Evolutionary conservation across 441 rosid genomes (phyloP).

Genomic region (Cnidoscolus chayamansa): DNA sequence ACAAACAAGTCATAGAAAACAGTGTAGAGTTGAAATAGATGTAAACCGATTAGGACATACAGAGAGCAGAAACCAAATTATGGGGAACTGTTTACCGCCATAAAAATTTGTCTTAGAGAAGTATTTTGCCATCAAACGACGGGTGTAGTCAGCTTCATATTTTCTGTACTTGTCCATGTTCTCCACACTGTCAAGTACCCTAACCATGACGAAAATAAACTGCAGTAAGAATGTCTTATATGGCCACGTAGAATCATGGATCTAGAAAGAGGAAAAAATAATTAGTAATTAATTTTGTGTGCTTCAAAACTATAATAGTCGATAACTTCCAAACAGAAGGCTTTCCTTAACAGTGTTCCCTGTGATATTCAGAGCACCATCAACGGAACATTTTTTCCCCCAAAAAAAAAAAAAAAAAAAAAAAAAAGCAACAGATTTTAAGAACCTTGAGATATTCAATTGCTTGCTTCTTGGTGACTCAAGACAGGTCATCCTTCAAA

Average conservation of each 20-base stretch:
- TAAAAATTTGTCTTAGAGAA: conserved; percentile 53
- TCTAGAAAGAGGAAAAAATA: conserved; percentile 6
- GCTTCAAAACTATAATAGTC: not conserved
- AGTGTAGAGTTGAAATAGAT: not conserved
- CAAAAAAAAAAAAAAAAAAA: not conserved
- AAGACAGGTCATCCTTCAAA: not conserved
- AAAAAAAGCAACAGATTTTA: not conserved
- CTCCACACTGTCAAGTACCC: conserved; percentile 44
- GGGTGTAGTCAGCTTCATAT: conserved; percentile 57
- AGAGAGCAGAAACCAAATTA: conserved; percentile 8
- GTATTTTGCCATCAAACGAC: conserved; percentile 52
- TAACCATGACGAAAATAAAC: conserved; percentile 22
- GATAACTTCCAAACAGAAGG: not conserved
- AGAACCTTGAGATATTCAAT: not conserved
- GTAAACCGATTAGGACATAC: not conserved
- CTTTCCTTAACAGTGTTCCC: not conserved
- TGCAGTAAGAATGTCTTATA: not conserved
- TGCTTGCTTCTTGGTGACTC: not conserved
- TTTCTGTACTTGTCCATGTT: conserved; percentile 49
- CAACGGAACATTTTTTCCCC: not conserved
- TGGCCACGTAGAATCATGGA: not conserved
- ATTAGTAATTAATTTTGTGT: not conserved
- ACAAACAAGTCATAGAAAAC: not conserved
- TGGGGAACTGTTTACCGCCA: conserved; percentile 48
- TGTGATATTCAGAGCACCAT: not conserved